Percentiles rank a stretch among this genome's conserved stretches.
phyloP scores from a whole-genome alignment of 169 alveolate species.

The Plasmodium coatneyi region DNA sequence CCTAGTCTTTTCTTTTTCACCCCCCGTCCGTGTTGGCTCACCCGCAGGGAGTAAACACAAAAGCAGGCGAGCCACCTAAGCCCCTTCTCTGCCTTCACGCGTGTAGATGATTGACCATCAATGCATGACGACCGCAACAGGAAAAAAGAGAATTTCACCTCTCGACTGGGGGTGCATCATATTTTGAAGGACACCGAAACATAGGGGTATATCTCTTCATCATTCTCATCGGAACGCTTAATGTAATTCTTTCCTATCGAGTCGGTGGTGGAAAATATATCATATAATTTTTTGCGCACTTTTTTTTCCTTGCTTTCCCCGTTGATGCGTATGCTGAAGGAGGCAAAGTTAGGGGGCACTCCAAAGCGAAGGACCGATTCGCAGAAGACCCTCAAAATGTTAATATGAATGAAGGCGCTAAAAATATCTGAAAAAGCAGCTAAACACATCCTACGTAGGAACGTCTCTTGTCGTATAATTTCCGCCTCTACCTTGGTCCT shows the following conservation, averaged over 20 bases:
- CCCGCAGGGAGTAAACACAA: not conserved
- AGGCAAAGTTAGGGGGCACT: slow-evolving; percentile 90
- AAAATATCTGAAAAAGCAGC: slow-evolving; percentile 92
- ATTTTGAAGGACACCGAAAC: slow-evolving; percentile 66
- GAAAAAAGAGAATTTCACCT: not conserved
- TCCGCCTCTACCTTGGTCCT: slow-evolving; percentile 88
- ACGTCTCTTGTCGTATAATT: slow-evolving; percentile 88
- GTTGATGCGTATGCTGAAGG: slow-evolving; percentile 80
- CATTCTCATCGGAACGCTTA: slow-evolving; percentile 49
- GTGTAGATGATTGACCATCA: not conserved
- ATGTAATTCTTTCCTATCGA: slow-evolving; percentile 55
- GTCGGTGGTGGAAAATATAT: slow-evolving; percentile 36
- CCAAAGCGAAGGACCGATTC: slow-evolving; percentile 93
- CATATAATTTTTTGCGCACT: slow-evolving; percentile 47
- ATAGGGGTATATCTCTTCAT: slow-evolving; percentile 65
- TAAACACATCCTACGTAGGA: slow-evolving; percentile 88
- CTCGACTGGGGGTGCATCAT: not conserved
- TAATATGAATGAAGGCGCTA: slow-evolving; percentile 89
- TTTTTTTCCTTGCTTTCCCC: slow-evolving; percentile 73
- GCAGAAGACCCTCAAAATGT: slow-evolving; percentile 92
- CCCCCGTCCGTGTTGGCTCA: not conserved
- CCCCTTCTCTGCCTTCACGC: not conserved
- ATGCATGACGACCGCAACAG: not conserved
- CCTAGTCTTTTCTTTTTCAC: not conserved
- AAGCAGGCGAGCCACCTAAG: not conserved